Base-by-base conservation (phyloP, 345 rosid genomes). In the Zanthoxylum bungeanum region DNA sequence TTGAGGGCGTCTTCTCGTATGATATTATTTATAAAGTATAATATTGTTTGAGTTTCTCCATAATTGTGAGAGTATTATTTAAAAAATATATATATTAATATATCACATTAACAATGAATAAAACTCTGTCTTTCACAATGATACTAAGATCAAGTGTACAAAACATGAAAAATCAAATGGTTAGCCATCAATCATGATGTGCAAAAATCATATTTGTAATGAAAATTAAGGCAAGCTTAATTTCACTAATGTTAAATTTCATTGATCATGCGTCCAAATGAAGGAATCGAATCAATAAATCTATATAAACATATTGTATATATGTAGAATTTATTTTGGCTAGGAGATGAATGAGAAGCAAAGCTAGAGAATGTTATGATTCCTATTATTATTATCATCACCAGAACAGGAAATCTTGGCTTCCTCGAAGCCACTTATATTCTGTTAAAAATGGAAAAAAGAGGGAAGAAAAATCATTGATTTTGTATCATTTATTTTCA, bases 201-300 rank as follows among this genome's bases (percentile, higher is more conserved):
- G 47, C 30, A 22, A 67, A 10, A 34, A 47, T 21, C 71, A 52
- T 68, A 17, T 52, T 51, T 51, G 69, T 19, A 28, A 47, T 28
- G 33, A 64, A 44, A 46, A 24, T 16, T n/a, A 37, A 68, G 39
- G 25, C 25, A 40, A 22, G 19, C 10, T 40, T 28, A 66, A 49
- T 50, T 66, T 4, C 9, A 64, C 0, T 27, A n/a, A 16, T 34
- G 7, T 39, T 27, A 25, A 12, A 17, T 66, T 11, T 37, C 25
- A 9, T 14, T 4, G 50, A 21, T 59, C 42, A 47, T n/a, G 22
- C 66, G 49, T 73, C 62, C 24, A 69, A 31, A 17, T 5, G 22
- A 76, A 72, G 82, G 51, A 53, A 72, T 28, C 22, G 3, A 73
- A 47, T 53, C 14, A 36, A 7, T 37, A 52, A 3, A 36, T 3